Evolutionary conservation across 2,329 filamentous ascomycete genomes (phyloP).

Genomic region (Pyrenophora seminiperda): DNA sequence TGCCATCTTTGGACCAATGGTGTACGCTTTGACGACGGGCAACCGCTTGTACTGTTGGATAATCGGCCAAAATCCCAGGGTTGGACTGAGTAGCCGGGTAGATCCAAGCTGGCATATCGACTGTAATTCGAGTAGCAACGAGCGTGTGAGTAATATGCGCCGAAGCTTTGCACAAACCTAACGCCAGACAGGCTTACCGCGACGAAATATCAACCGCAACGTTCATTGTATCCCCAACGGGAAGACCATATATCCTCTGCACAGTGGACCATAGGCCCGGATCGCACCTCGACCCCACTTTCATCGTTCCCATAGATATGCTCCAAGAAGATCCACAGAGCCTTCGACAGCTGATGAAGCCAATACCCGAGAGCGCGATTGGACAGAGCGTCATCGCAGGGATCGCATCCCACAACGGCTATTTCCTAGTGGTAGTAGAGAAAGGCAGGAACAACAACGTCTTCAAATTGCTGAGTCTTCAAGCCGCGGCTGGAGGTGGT

Average conservation of each 20-base stretch:
- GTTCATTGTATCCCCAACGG: constrained; percentile 21
- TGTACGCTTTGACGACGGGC: constrained; percentile 23
- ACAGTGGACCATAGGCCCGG: constrained; percentile 25
- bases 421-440: constrained; percentile 23
- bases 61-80: constrained; percentile 3
- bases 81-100: background rate
- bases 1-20: constrained; percentile 10
- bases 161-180: background rate
- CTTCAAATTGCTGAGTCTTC: constrained; percentile 21
- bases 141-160: constrained; percentile 14
- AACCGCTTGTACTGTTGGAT: constrained; percentile 27
- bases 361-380: constrained; percentile 12
- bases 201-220: constrained; percentile 24
- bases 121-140: constrained; percentile 9
- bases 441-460: constrained; percentile 1
- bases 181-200: constrained; percentile 15
- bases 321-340: constrained; percentile 1
- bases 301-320: constrained; percentile 21
- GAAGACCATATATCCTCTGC: constrained; percentile 24
- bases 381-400: constrained; percentile 19
- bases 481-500: constrained; percentile 15
- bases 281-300: constrained; percentile 21
- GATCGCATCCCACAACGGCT: constrained; percentile 19
- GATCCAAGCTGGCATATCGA: constrained; percentile 17
- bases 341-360: constrained; percentile 8